Conservation (phyloP, 176 grass and related monocot species). For the Tuctoria greenei region DNA sequence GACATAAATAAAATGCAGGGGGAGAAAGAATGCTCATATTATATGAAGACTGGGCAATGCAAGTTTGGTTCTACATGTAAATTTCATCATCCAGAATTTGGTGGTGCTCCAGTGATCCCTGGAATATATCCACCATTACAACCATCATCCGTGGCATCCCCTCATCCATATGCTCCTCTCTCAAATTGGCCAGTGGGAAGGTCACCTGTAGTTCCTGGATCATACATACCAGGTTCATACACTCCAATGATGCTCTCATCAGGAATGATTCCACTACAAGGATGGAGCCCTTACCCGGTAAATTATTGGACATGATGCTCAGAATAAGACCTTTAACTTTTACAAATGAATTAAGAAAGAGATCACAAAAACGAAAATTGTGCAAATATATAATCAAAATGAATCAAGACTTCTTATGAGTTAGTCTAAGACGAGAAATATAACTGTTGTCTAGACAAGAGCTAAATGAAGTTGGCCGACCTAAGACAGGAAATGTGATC, state of each 20-base stretch:
- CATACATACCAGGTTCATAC: slow-evolving; percentile 64
- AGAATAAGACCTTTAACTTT: slow-evolving; percentile 2
- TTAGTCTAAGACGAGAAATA: slow-evolving; percentile 25
- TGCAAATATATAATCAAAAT: slow-evolving; percentile 25
- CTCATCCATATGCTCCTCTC: slow-evolving; percentile 60
- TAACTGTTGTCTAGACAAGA: slow-evolving; percentile 24
- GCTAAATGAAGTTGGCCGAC: slow-evolving; percentile 9
- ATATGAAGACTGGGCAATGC: slow-evolving; percentile 94
- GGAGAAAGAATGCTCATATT: slow-evolving; percentile 98
- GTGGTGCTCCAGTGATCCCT: slow-evolving; percentile 48
- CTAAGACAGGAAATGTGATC: slow-evolving; percentile 13
- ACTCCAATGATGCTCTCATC: slow-evolving; percentile 73
- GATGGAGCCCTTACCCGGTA: slow-evolving; percentile 91
- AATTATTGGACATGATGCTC: slow-evolving; percentile 21
- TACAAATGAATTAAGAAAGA: slow-evolving; percentile 25
- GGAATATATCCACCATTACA: slow-evolving; percentile 70
- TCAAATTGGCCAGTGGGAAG: slow-evolving; percentile 79
- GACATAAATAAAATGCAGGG: slow-evolving; percentile 56
- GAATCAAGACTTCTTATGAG: slow-evolving; percentile 1
- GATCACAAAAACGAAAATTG: background rate
- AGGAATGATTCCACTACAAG: slow-evolving; percentile 78
- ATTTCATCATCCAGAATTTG: slow-evolving; percentile 82
- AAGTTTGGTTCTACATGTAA: slow-evolving; percentile 90
- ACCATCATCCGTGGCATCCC: slow-evolving; percentile 51
- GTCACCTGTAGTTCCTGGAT: slow-evolving; percentile 61